Conservation (phyloP, 805 yeast genomes). For the Cyberlindnera subsufficiens region DNA sequence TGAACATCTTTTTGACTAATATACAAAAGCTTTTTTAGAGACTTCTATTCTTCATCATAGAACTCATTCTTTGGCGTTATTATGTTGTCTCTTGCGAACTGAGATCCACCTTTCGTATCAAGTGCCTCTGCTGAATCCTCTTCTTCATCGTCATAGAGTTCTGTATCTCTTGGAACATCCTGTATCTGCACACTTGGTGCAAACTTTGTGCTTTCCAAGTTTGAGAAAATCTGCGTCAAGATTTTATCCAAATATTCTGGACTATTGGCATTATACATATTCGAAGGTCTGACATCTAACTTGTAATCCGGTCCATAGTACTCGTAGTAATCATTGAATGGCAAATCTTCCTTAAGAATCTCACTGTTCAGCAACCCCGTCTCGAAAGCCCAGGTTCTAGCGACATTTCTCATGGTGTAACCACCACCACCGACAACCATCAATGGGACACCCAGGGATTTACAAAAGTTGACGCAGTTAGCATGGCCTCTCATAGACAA, state of each 20-base stretch:
- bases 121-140: constrained; percentile 76
- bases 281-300: constrained; percentile 89
- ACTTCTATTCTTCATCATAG: constrained; percentile 28
- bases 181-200: constrained; percentile 97
- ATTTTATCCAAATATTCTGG: constrained; percentile 88
- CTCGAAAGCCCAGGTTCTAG: constrained; percentile 93
- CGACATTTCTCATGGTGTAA: constrained; percentile 94
- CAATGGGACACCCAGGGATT: constrained; percentile 80
- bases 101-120: constrained; percentile 90
- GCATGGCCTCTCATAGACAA: constrained; percentile 93
- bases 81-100: constrained; percentile 70
- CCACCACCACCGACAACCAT: constrained; percentile 98
- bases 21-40: background rate
- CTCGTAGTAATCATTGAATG: constrained; percentile 86
- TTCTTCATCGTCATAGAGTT: constrained; percentile 79
- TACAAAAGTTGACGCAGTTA: constrained; percentile 86
- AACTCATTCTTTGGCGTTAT: constrained; percentile 73
- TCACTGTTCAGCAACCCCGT: constrained; percentile 83
- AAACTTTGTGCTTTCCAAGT: constrained; percentile 83
- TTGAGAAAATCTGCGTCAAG: constrained; percentile 65
- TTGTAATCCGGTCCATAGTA: constrained; percentile 97
- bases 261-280: constrained; percentile 94
- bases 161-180: constrained; percentile 82
- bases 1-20: background rate
- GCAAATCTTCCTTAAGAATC: constrained; percentile 61